Evolutionary conservation across 345 rosid species (phyloP).

Genomic region (Limnanthes douglasii): DNA sequence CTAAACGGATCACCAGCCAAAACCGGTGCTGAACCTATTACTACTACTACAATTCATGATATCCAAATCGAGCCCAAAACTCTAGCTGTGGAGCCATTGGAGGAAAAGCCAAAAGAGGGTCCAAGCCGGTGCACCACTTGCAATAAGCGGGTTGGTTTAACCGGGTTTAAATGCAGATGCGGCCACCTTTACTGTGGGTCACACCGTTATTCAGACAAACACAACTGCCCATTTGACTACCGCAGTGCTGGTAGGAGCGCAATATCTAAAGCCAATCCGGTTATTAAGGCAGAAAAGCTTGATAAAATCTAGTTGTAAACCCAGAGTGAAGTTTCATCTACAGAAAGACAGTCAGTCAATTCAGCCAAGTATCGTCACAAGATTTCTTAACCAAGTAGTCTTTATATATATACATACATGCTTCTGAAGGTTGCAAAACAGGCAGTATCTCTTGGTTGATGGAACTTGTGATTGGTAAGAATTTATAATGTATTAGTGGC

Average conservation of each 20-base stretch:
- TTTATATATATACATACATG: too few species aligned
- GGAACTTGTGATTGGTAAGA: too few species aligned
- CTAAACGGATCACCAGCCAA: constrained; percentile 33
- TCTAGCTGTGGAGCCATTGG: constrained; percentile 17
- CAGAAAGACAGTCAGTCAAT: too few species aligned
- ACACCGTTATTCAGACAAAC: constrained; percentile 84
- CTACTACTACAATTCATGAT: constrained; percentile 24
- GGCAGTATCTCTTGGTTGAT: too few species aligned
- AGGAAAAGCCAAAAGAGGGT: constrained; percentile 54
- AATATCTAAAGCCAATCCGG: constrained; percentile 78
- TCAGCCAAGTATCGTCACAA: too few species aligned
- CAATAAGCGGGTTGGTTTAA: constrained; percentile 71
- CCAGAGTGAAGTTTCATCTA: too few species aligned
- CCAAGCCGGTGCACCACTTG: constrained; percentile 66
- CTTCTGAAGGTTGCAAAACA: too few species aligned
- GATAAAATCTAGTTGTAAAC: constrained; percentile 86
- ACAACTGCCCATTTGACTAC: constrained; percentile 65
- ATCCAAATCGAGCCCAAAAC: constrained; percentile 29
- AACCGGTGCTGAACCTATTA: constrained; percentile 16
- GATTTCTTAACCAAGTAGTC: too few species aligned
- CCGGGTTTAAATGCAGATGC: constrained; percentile 75
- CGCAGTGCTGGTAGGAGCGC: constrained; percentile 69
- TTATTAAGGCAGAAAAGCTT: constrained; percentile 86
- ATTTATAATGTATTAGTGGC: too few species aligned
- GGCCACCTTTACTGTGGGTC: constrained; percentile 63